Evolutionary conservation across 2,329 filamentous ascomycete species (phyloP), one percentile per base, ranked within the genome.

Genomic region (Aspergillus unguis): DNA sequence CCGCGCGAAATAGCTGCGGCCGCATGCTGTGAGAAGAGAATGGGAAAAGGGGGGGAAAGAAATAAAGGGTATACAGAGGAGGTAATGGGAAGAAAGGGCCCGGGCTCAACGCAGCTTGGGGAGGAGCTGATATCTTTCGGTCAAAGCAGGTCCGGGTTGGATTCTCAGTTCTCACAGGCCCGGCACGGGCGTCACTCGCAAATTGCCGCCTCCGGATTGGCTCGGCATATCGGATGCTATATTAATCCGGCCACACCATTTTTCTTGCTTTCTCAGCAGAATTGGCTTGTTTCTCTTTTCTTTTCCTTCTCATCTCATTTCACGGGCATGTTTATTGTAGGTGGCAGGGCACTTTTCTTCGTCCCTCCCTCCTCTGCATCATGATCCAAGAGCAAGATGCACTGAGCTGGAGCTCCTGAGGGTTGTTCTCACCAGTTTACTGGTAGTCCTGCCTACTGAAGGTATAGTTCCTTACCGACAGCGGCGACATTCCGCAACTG

Each of bases 381-480:
- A 77, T 82, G 77, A 65, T 76, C 79, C 81, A 67, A 85, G 81
- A 85, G 69, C 72, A 80, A 44, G 73, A 71, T 71, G 81, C 80
- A 72, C 77, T 80, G 80, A 85, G 82, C 82, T 86, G 83, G 83
- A 85, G 80, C 80, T 73, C 72, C 78, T 74, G 78, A 84, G 76
- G 78, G 72, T 60, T 50, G 32, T 57, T 50, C 27, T 38, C 41
- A 45, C 60, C 52, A 46, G 27, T 53, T 31, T 58, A 58, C 56
- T 53, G 40, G 42, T 51, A 52, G 47, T 55, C 54, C 70, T 53
- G 57, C 64, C 75, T 76, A 61, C 81, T 83, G 79, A 84, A 68
- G 75, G 76, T 75, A 72, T 71, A 71, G 80, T 83, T 84, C 82
- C 81, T 85, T 85, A 85, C 82, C 80, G 77, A 85, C 80, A 81